phyloP scores from a whole-genome alignment of 139 green algal genomes.

The Chlamydomonas sp. region DNA sequence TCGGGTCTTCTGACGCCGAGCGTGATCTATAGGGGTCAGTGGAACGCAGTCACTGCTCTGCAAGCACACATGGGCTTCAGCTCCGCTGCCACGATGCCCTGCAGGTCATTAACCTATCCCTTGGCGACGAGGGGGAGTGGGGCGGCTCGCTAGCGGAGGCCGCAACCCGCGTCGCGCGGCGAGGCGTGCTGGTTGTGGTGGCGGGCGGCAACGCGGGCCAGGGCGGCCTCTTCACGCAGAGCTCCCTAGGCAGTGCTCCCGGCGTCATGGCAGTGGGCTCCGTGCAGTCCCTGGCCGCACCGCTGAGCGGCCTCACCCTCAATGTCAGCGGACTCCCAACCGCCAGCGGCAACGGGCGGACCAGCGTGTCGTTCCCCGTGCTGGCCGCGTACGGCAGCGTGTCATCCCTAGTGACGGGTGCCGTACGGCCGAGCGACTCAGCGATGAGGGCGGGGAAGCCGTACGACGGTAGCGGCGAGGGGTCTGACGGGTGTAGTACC shows the following conservation, averaged over 20 bases:
- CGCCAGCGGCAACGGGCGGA: background rate
- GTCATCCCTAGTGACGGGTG: background rate
- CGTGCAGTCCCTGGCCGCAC: background rate
- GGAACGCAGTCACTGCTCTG: no score
- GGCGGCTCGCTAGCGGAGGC: constrained; percentile 17
- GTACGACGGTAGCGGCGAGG: background rate
- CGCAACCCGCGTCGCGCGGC: background rate
- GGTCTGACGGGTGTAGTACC: background rate
- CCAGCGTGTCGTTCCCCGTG: background rate
- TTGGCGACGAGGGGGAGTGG: constrained; percentile 18
- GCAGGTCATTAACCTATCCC: constrained; percentile 34
- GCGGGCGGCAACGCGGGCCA: constrained; percentile 18
- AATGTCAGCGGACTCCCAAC: background rate
- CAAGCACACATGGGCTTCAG: no score
- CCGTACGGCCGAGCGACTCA: background rate
- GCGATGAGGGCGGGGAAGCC: background rate
- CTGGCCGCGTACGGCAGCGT: background rate
- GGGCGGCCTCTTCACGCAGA: constrained; percentile 9
- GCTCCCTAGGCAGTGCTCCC: background rate
- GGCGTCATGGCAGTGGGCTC: background rate
- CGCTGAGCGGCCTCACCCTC: background rate
- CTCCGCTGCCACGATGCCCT: no score
- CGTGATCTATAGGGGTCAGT: no score
- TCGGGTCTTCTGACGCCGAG: no score
- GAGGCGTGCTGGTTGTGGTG: constrained; percentile 1